These are phyloP conservation scores for Hawksworthiomyces lignivorus DNA, from an alignment of 2,329 filamentous ascomycete genomes.

Conservation along the genomic window DNA sequence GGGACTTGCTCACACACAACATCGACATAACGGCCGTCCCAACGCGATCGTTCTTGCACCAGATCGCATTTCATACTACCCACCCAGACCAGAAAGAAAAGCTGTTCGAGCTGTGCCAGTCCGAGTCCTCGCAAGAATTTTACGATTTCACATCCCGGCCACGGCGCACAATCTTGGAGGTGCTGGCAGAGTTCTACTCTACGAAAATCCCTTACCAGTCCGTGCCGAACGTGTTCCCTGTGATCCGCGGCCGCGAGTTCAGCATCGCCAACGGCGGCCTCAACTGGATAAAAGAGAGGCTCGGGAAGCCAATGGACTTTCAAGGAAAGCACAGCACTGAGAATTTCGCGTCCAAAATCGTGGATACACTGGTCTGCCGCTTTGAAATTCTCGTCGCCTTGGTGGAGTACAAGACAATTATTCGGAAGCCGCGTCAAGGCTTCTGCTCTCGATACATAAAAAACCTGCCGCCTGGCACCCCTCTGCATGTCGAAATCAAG, in stretches of 20 bases:
- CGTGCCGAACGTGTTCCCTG: constrained; percentile 65
- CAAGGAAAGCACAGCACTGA: not conserved
- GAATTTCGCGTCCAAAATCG: too few relatives aligned
- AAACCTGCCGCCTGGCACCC: constrained; percentile 49
- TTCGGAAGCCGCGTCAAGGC: constrained; percentile 75
- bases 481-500: constrained; percentile 53
- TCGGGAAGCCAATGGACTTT: not conserved
- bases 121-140: constrained; percentile 78
- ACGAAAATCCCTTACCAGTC: constrained; percentile 74
- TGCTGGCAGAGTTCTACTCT: constrained; percentile 80
- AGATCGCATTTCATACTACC: constrained; percentile 66
- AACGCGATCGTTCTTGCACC: constrained; percentile 74
- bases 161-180: constrained; percentile 82
- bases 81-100: constrained; percentile 70
- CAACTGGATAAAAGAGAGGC: constrained; percentile 5
- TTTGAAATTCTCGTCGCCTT: constrained; percentile 77
- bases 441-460: constrained; percentile 85
- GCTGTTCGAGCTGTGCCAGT: constrained; percentile 73
- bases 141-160: constrained; percentile 94
- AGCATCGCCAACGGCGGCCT: constrained; percentile 72
- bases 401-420: constrained; percentile 84
- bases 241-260: constrained; percentile 83
- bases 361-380: not conserved
- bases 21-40: constrained; percentile 88
- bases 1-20: constrained; percentile 70